Evolutionary conservation across 2,329 filamentous ascomycete species (phyloP), one percentile per base, ranked within the genome.

Genomic region (Calonectria honghensis): DNA sequence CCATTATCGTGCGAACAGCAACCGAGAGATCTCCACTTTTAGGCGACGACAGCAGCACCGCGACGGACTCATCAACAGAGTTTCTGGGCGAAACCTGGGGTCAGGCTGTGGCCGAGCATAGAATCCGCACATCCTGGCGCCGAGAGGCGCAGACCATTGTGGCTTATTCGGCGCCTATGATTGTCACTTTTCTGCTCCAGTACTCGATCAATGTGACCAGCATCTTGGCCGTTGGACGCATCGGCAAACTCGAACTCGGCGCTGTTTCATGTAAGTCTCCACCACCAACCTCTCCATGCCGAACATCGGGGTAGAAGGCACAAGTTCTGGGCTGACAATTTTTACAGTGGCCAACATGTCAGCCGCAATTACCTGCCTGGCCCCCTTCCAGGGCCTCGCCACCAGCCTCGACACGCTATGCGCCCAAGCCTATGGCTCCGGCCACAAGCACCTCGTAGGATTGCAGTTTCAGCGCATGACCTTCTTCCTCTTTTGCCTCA

Each of bases 391-490:
- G 82, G 94, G 96, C n/a, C 89, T 98, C 18, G 94, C 96, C 1
- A 98, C 96, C 6, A 95, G 94, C 77, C 88, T 98, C 48, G 96
- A 98, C 85, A 98, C 96, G 0, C 91, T 98, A 3, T 98, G 96
- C 84, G 92, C 96, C 0, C 96, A 98, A 85, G 96, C 97, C 0
- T 98, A 97, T 82, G 96, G 97, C 3, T 97, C 95, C 0, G 96
- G 96, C 0, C 94, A 94, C 83, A 97, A 94, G 82, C 94, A 96
- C 79, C 91, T 98, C 6, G 96, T 98, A 14, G 95, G 95, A 2
- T 84, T 97, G 70, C 95, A 97, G 80, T 90, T 95, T 76, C 94
- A 97, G 85, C 90, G 94, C 72, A 96, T 96, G 94, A 88, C 94
- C 1, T 94, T 89, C 82, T 96, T 97, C 82, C 89, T 97, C 3